phyloP scores from a whole-genome alignment of 768 basidiomycete genomes.

The Amanita inopinata region DNA sequence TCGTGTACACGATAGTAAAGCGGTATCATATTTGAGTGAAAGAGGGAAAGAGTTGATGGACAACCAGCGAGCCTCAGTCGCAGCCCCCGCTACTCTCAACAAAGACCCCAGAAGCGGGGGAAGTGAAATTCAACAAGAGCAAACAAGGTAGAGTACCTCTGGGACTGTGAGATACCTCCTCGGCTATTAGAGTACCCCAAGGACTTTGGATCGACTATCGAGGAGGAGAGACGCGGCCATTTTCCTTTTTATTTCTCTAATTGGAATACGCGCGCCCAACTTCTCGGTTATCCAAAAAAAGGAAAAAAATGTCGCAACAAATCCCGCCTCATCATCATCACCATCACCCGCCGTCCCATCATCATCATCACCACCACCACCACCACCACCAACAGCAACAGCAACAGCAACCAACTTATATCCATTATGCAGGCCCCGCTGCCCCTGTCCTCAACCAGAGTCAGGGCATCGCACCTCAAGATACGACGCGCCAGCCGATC shows the following conservation, averaged over 20 bases:
- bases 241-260: constrained; percentile 8
- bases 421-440: constrained; percentile 11
- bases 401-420: constrained; percentile 11
- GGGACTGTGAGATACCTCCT: constrained; percentile 4
- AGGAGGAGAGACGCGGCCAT: constrained; percentile 8
- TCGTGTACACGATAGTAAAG: too few species aligned
- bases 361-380: constrained; percentile 5
- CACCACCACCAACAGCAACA: constrained; percentile 12
- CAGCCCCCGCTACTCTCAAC: not conserved
- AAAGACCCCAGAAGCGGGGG: not conserved
- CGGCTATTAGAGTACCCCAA: constrained; percentile 8
- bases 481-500: constrained; percentile 18
- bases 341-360: not conserved
- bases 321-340: constrained; percentile 28
- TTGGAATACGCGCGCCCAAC: not conserved
- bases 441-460: constrained; percentile 16
- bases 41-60: not conserved
- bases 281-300: constrained; percentile 3
- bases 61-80: not conserved
- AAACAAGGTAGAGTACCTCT: constrained; percentile 8
- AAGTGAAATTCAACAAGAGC: constrained; percentile 6
- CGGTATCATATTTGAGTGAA: too few species aligned
- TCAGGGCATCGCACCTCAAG: constrained; percentile 18
- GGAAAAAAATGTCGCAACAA: constrained; percentile 30
- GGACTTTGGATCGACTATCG: constrained; percentile 10